Evolutionary conservation across 345 rosid species (phyloP), one percentile per base, ranked within the genome.

Genomic region (Salix udensis): DNA sequence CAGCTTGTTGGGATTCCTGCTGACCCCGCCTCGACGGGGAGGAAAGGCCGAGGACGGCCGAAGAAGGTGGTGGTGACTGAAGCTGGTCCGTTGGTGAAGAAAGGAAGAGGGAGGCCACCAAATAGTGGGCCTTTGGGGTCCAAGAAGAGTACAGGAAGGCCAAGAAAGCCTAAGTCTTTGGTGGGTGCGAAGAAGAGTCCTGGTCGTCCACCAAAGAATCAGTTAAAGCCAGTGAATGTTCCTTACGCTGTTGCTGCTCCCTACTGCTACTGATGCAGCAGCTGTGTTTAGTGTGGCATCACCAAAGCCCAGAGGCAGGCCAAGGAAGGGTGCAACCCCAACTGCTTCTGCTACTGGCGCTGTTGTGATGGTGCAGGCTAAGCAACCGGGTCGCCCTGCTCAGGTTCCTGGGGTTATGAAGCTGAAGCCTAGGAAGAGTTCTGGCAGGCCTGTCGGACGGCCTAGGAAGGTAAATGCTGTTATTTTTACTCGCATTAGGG

Each of bases 401-500:
- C 87, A 85, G 78, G 36, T 79, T 60, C 81, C 77, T 58, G 87
- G 81, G 18, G 82, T 73, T 2, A 13, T 73, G 16, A 62, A 71
- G 80, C 78, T 81, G 0, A 80, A 75, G 78, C 80, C 79, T 0
- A 79, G 83, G 71, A 79, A 76, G 68, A 67, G 84, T 37, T 64
- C 82, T 4, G 90, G 90, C 26, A 84, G 84, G 76, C 88, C 91
- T 1, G 84, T 86, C 0, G 96, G 97, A 23, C 84, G 96, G 31
- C 97, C 97, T 7, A 88, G 74, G 82, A 87, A 91, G 97, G 97
- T 91, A 82, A 13, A 0, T 23, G 14, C 7, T 55, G 5, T 2
- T 26, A 34, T 14, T 46, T 18, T 10, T 61, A 19, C 26, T 9
- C 10, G 11, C 4, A 21, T 23, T 40, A 26, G 23, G n/a, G 16